Base-by-base conservation (phyloP, 1,284 basidiomycete species). In the Inonotus hispidus region DNA sequence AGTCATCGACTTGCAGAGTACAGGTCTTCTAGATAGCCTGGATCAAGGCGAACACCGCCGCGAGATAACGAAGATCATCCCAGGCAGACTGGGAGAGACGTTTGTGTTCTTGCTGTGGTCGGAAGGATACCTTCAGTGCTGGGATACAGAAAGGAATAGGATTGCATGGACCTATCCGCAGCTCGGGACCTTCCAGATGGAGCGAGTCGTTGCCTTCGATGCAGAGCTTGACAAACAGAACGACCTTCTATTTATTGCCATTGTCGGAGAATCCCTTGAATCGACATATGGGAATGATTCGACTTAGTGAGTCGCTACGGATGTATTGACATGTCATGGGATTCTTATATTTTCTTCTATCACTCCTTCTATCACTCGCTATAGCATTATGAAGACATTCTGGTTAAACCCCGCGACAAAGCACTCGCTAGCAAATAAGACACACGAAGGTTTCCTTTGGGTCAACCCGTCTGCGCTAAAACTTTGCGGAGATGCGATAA, bases 131-230 rank as follows among this genome's bases (percentile, higher is more conserved):
- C 45, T 61, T 23, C 60, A 61, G 43, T 57, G 54, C 16, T 61
- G 60, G 60, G 41, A 61, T 52, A 32, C 19, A 21, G 27, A 47
- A 19, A 56, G 43, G n/a, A 39, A 45, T 11, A 21, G 19, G 27
- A 21, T 27, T 41, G 16, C 52, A 21, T 61, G 60, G 60, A 61
- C 60, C 11, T 61, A 61, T 39, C 60, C 60, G 29, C 56, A 54
- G 35, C 53, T 60, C 27, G 59, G 59, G 29, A 29, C 23, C 4
- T 60, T 60, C 47, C 14, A 39, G 11, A 21, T 37, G 4, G 21
- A 35, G 14, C 16, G 19, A 21, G 41, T 54, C 14, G 19, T 35
- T 8, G 59, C 41, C 2, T 60, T 47, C 21, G 59, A 60, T 43
- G 25, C 35, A 19, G 53, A 46, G 25, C 37, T 37, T 27, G 58